phyloP scores from a whole-genome alignment of 352 stramenopile species.

The Stramenopiles sp. region DNA sequence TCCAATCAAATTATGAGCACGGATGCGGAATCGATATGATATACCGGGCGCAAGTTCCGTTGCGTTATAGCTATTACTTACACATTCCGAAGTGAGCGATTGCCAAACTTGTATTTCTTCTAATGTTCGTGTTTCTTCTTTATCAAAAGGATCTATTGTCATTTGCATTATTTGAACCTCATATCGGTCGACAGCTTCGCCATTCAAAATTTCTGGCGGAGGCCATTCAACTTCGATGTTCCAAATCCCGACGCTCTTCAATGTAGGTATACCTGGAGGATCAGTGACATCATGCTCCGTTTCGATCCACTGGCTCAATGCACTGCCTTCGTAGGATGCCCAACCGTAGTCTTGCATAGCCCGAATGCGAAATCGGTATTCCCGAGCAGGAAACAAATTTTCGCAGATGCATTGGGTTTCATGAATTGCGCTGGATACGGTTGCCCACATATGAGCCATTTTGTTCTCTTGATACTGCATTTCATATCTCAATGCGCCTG shows the following conservation, averaged over 20 bases:
- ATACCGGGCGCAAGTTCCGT: background rate
- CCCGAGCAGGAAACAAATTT: background rate
- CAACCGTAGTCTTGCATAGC: background rate
- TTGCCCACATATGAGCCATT: background rate
- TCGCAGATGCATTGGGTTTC: background rate
- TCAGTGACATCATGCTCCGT: background rate
- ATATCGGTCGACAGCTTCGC: background rate
- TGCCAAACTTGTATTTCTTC: background rate
- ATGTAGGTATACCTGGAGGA: background rate
- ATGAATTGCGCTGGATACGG: background rate
- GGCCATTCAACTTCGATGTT: background rate
- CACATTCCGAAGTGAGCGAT: background rate
- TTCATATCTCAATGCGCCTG: background rate
- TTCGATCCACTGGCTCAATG: background rate
- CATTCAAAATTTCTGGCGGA: background rate
- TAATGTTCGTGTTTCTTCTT: background rate
- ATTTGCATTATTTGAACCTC: background rate
- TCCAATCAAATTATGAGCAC: slow-evolving; percentile 8
- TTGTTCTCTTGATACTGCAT: background rate
- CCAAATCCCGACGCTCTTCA: background rate
- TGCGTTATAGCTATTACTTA: background rate
- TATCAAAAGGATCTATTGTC: background rate
- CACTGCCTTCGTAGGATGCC: background rate
- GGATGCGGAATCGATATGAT: slow-evolving; percentile 1
- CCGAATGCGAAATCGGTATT: background rate